Conservation (phyloP, 352 stramenopile species). For the Nothophytophthora sp. region DNA sequence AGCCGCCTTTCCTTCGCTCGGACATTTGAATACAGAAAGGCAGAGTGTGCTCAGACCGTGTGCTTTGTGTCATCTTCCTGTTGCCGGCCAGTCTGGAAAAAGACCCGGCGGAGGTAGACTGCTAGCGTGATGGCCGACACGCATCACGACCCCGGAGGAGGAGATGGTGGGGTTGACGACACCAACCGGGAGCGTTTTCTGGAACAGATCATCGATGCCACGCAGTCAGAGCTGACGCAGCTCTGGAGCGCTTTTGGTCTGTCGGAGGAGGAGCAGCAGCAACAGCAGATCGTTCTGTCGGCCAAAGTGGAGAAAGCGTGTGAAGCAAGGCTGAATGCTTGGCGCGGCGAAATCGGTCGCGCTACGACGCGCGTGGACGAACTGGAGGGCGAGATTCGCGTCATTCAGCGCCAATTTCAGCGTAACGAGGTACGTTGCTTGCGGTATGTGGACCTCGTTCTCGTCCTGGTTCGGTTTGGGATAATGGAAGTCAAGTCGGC, state of each 20-base stretch:
- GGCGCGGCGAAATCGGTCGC: constrained; percentile 13
- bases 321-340: constrained; percentile 7
- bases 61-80: too few relatives aligned
- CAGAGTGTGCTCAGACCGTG: too few relatives aligned
- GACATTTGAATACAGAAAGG: too few relatives aligned
- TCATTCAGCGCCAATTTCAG: constrained; percentile 30
- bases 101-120: too few relatives aligned
- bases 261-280: constrained; percentile 21
- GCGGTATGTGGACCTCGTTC: neutral
- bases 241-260: constrained; percentile 41
- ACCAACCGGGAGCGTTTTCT: constrained; percentile 2
- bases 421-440: constrained; percentile 25
- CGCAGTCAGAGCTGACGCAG: constrained; percentile 20
- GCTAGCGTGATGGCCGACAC: too few relatives aligned
- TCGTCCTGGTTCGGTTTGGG: neutral
- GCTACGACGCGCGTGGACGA: constrained; percentile 9
- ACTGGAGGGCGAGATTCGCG: constrained; percentile 39
- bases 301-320: constrained; percentile 22
- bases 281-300: constrained; percentile 28
- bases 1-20: too few relatives aligned
- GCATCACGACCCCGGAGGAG: too few relatives aligned
- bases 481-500: constrained; percentile 8
- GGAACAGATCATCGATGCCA: constrained; percentile 3
- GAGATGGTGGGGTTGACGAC: too few relatives aligned
- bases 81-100: too few relatives aligned